These are phyloP conservation scores for Penicillium goetzii DNA, from an alignment of 495 filamentous ascomycete genomes.

Conservation along the genomic window DNA sequence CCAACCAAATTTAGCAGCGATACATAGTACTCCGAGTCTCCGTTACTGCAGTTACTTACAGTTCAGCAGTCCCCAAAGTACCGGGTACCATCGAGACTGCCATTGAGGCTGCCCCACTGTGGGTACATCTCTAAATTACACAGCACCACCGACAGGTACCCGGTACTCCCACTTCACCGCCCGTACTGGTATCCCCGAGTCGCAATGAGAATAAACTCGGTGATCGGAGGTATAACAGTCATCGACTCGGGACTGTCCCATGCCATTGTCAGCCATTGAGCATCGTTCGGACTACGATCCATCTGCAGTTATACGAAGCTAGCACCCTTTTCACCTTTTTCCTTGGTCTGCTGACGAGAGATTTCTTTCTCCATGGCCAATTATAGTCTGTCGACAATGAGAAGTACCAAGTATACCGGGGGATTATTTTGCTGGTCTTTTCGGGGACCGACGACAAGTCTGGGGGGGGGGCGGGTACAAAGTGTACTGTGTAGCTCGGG, in stretches of 20 bases:
- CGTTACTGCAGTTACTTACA: neutral
- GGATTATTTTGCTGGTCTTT: neutral
- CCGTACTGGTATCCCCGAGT: neutral
- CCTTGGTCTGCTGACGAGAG: neutral
- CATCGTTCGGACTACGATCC: neutral
- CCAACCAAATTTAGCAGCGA: neutral
- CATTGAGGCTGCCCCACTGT: constrained; percentile 5
- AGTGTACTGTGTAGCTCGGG: constrained; percentile 15
- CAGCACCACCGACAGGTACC: neutral
- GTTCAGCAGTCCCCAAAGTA: constrained; percentile 31
- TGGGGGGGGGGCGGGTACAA: neutral
- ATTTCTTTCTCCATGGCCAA: neutral
- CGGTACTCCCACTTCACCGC: neutral
- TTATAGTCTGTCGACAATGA: neutral
- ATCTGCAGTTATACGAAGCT: neutral
- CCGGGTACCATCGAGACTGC: constrained; percentile 32
- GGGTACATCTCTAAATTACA: constrained; percentile 7
- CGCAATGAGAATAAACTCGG: neutral
- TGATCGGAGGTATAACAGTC: neutral
- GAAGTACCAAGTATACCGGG: neutral
- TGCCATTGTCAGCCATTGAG: neutral
- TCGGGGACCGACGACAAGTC: neutral
- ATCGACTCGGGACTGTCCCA: neutral
- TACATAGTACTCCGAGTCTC: neutral
- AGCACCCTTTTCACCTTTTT: neutral